Evolutionary conservation across 2,329 filamentous ascomycete species (phyloP).

Genomic region (Ciborinia camelliae): DNA sequence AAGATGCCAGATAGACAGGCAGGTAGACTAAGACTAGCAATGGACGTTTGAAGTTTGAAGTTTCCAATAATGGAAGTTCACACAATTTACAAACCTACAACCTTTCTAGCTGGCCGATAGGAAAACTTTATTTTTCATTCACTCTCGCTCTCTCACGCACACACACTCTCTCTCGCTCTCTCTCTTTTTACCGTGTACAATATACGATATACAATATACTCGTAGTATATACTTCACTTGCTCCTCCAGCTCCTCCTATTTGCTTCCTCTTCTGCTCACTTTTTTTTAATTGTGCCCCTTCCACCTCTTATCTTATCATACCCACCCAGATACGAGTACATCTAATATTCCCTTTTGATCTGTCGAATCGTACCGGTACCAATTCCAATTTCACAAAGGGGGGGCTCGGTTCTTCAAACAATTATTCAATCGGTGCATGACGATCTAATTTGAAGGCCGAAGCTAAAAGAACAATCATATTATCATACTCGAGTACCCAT

Average conservation of each 20-base stretch:
- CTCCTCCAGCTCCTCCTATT: too few relatives aligned
- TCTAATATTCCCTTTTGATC: not conserved
- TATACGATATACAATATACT: not conserved
- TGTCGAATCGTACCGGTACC: slow-evolving; percentile 4
- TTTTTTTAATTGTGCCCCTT: not conserved
- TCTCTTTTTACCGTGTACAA: not conserved
- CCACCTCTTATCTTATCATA: not conserved
- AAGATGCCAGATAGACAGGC: too few relatives aligned
- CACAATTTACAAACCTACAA: not conserved
- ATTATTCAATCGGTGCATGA: not conserved
- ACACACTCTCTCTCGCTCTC: not conserved
- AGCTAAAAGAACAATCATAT: slow-evolving; percentile 5
- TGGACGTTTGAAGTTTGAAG: too few relatives aligned
- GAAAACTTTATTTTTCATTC: slow-evolving; percentile 12
- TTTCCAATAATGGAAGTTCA: too few relatives aligned
- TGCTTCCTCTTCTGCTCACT: not conserved
- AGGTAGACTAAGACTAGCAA: too few relatives aligned
- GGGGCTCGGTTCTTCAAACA: not conserved
- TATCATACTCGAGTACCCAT: too few relatives aligned
- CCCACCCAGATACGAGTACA: not conserved
- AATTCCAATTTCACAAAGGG: not conserved
- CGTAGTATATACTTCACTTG: too few relatives aligned
- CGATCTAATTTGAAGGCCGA: not conserved
- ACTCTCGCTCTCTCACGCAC: not conserved
- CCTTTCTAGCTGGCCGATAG: not conserved